Base-by-base conservation (phyloP, 805 yeast species). In the Teunomyces tritomae region DNA sequence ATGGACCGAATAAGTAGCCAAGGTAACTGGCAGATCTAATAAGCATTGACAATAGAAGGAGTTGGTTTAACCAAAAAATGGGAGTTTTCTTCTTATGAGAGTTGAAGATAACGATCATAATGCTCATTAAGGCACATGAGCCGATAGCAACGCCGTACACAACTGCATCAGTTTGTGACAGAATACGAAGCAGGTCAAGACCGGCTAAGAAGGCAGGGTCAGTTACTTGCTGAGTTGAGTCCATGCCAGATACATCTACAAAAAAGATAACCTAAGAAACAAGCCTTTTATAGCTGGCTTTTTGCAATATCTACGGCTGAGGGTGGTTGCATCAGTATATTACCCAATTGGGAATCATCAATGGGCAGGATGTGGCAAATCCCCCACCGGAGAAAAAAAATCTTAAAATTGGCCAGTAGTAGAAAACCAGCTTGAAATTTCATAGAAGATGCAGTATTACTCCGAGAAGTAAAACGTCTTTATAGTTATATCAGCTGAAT, bases 41-140 rank as follows among this genome's bases (percentile, higher is more conserved):
- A 4, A 84, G 63, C 45, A 84, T 65, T 4, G 82, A 60, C 2
- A 79, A 43, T 45, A 92, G 69, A 29, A 87, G 79, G 2, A 73
- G 44, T 60, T 83, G 83, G 64, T 91, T 90, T 39, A 89, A 65
- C n/a, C 83, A 62, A 62, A 89, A 92, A 27, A 89, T 79, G 6
- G 90, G 87, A 0, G 91, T 80, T 17, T 65, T 75, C 55, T 75
- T 80, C 49, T 77, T 79, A 46, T 75, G 77, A 32, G 51, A 7
- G n/a, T 47, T 49, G 26, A 51, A 27, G 14, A 51, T 49, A 10
- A 50, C 14, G 9, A 48, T 27, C 13, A 52, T 42, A 1, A 43
- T 8, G 5, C 29, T 17, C 28, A 51, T 39, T 20, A 50, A 39
- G 13, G 39, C 43, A 29, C 56, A 46, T 39, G 50, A 44, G 4